A percentile compares a stretch with the other conserved stretches of the same genome.
Evolutionary conservation across 2,329 filamentous ascomycete genomes (phyloP).

Genomic region (Fusarium sp.): DNA sequence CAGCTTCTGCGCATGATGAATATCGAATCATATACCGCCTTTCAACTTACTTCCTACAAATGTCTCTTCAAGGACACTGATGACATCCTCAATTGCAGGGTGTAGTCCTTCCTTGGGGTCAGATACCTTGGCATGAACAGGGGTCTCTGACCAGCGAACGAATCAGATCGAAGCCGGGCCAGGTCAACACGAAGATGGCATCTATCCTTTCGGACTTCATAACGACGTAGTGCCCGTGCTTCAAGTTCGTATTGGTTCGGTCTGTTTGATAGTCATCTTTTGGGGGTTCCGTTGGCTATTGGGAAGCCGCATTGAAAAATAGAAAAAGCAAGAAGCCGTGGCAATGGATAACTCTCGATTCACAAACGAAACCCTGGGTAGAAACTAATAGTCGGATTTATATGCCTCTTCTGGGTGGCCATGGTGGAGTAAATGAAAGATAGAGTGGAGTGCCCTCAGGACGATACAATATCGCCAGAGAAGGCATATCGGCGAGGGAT

Average conservation of each 20-base stretch:
- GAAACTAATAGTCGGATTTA: neutral
- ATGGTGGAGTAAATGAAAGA: too few relatives aligned
- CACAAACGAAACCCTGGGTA: neutral
- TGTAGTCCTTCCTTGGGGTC: too few relatives aligned
- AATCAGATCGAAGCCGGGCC: neutral
- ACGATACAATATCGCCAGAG: too few relatives aligned
- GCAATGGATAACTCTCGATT: neutral
- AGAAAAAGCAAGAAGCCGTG: neutral
- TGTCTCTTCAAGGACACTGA: neutral
- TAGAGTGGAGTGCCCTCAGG: too few relatives aligned
- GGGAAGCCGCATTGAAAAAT: neutral
- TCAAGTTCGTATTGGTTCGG: neutral
- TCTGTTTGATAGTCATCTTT: accelerated
- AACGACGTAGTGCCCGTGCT: too few relatives aligned
- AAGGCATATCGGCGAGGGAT: neutral
- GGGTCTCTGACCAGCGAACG: neutral
- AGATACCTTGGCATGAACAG: neutral
- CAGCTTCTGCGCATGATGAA: too few relatives aligned
- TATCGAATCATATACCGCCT: neutral
- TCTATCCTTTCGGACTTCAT: too few relatives aligned
- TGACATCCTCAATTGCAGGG: neutral
- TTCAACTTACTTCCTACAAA: neutral
- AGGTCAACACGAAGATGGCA: neutral
- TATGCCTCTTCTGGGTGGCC: accelerated
- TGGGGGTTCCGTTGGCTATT: neutral